phyloP scores from a whole-genome alignment of 2,329 filamentous ascomycete species.

The Sphaerulina vaccinii region DNA sequence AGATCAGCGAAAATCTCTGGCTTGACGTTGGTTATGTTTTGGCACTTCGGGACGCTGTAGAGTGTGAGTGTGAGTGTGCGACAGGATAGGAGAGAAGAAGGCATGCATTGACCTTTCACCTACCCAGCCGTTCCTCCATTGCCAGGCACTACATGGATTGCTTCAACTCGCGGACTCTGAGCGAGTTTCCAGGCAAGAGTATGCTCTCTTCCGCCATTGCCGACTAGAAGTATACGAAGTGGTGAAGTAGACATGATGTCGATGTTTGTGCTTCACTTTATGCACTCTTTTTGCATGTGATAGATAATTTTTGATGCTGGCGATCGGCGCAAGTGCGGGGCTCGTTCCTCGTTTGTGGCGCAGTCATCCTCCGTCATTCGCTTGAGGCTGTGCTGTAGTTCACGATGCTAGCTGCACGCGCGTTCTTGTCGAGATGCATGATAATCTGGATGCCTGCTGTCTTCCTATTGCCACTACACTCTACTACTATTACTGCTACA shows the following conservation, averaged over 20 bases:
- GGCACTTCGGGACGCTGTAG: slow-evolving; percentile 35
- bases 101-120: slow-evolving; percentile 23
- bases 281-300: slow-evolving; percentile 11
- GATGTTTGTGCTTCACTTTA: neutral
- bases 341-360: no score
- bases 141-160: slow-evolving; percentile 68
- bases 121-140: slow-evolving; percentile 77
- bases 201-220: slow-evolving; percentile 92
- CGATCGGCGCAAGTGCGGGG: no score
- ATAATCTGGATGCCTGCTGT: no score
- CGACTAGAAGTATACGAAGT: slow-evolving; percentile 78
- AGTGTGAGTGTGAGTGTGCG: slow-evolving; percentile 7
- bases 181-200: slow-evolving; percentile 91
- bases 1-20: slow-evolving; percentile 76
- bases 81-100: neutral
- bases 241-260: slow-evolving; percentile 18
- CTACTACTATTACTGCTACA: neutral
- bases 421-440: no score
- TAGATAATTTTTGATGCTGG: slow-evolving; percentile 3
- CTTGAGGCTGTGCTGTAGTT: no score
- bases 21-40: slow-evolving; percentile 67
- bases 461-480: neutral
- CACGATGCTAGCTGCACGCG: no score
- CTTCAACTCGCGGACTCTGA: slow-evolving; percentile 74
- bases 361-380: no score